Conservation (phyloP, 257 asterid genomes). For the Osmanthus fragrans region DNA sequence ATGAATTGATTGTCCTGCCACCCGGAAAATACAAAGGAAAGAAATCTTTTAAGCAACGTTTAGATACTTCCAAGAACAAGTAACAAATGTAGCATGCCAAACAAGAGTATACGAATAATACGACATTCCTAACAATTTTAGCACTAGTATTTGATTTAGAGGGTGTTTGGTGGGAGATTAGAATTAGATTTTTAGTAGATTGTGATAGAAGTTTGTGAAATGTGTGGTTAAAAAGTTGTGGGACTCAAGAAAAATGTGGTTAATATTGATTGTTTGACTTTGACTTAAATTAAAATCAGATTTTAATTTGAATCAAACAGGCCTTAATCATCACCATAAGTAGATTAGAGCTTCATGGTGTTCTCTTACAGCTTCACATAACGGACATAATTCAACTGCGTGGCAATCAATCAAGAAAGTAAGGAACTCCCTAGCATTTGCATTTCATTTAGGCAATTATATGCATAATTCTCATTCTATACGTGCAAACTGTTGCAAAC, state of each 20-base stretch:
- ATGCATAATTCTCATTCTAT: neutral
- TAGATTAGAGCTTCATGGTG: neutral
- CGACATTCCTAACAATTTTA: neutral
- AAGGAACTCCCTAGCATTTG: neutral
- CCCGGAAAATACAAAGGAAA: neutral
- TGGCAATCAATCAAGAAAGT: neutral
- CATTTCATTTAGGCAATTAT: neutral
- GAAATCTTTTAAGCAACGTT: neutral
- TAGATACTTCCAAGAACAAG: neutral
- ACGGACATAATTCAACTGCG: neutral
- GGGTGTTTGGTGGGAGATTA: too few relatives aligned
- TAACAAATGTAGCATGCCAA: neutral
- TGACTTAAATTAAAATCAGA: too few relatives aligned
- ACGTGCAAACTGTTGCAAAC: neutral
- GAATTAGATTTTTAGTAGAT: too few relatives aligned
- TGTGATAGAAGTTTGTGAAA: too few relatives aligned
- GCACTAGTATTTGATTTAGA: neutral
- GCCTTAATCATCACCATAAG: neutral
- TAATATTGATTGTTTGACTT: too few relatives aligned
- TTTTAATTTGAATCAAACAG: too few relatives aligned
- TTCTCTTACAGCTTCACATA: neutral
- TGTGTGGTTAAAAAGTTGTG: too few relatives aligned
- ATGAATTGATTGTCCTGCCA: slow-evolving; percentile 47
- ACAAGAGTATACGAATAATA: neutral
- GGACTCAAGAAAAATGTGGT: too few relatives aligned